Base-by-base conservation (phyloP, 495 filamentous ascomycete species). In the Bombardia bombarda region DNA sequence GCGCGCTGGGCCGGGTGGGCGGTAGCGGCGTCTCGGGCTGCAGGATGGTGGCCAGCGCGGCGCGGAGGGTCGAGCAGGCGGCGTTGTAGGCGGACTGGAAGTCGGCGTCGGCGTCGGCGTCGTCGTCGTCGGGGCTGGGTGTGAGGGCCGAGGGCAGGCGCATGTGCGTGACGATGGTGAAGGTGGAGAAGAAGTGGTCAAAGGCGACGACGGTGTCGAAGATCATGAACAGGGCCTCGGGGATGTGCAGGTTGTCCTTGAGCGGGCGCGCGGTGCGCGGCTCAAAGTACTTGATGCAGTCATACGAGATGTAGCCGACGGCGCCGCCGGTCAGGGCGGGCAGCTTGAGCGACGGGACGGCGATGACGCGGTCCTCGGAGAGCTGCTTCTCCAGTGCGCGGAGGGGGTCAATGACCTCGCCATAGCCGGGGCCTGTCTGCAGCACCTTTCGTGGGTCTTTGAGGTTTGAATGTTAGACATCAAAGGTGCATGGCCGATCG, bases 211-310 rank as follows among this genome's bases (percentile, higher is more conserved):
- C 84, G 36, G 92, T 98, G 56, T 97, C 87, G 67, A 86, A 97
- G 18, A 98, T 74, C 92, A 98, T 98, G 65, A 98, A 98, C 2
- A 98, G 68, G 12, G 86, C 86, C 67, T 98, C 92, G 2, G 92
- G 92, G 16, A 95, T 84, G 32, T 82, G 67, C 14, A 97, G 73
- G 2, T 90, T 69, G 66, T 98, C 92, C 63, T 90, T 85, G 69
- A 95, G 79, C 3, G 82, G 77, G 32, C 90, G 78, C 14, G 78
- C 80, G 1, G 92, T 95, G 70, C 84, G 88, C 23, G 92, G 92
- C 68, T 98, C 92, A 50, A 98, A 98, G 64, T 98, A 98, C 58
- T 80, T 80, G 47, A 98, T 84, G 63, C 92, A 98, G 61, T 98
- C 92, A 60, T 97, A 98, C 30, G 88, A 87, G 4, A 98, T 86